These are phyloP conservation scores for Syncephalis plumigaleata DNA, from an alignment of 371 early-diverging fungal genomes.

Conservation along the genomic window DNA sequence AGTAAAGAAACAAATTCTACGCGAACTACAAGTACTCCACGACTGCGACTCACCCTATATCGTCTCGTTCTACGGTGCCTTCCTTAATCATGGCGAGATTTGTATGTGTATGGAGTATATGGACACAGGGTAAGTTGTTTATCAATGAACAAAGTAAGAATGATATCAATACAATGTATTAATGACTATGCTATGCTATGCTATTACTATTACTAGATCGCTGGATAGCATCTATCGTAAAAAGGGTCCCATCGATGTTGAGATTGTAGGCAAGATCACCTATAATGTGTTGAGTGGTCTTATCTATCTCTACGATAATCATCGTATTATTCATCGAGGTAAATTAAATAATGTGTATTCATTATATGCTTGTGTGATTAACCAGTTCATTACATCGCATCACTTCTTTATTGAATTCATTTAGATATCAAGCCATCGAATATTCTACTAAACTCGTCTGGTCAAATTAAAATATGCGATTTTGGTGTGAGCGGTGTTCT, in stretches of 20 bases:
- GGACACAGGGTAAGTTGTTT: constrained; percentile 43
- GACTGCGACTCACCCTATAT: constrained; percentile 72
- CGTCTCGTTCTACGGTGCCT: constrained; percentile 79
- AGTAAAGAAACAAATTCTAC: constrained; percentile 68
- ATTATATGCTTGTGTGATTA: too few species aligned
- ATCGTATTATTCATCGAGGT: constrained; percentile 79
- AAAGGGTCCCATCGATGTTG: constrained; percentile 54
- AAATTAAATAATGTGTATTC: constrained; percentile 4
- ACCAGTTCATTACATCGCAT: too few species aligned
- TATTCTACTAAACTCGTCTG: constrained; percentile 57
- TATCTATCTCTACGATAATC: constrained; percentile 63
- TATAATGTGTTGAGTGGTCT: constrained; percentile 55
- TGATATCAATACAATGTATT: too few species aligned
- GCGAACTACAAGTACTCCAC: constrained; percentile 75
- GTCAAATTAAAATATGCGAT: constrained; percentile 78
- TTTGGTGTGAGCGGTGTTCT: constrained; percentile 76
- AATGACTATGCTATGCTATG: too few species aligned
- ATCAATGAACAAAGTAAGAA: not conserved
- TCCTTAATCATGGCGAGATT: constrained; percentile 43
- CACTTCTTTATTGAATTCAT: too few species aligned
- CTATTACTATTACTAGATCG: constrained; percentile 27
- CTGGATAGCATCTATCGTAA: constrained; percentile 63
- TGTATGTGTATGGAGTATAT: constrained; percentile 88
- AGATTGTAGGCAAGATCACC: constrained; percentile 56
- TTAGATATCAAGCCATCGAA: constrained; percentile 71